These are phyloP conservation scores for Plectosphaerella sp. DNA, from an alignment of 2,329 filamentous ascomycete species.

Conservation along the genomic window DNA sequence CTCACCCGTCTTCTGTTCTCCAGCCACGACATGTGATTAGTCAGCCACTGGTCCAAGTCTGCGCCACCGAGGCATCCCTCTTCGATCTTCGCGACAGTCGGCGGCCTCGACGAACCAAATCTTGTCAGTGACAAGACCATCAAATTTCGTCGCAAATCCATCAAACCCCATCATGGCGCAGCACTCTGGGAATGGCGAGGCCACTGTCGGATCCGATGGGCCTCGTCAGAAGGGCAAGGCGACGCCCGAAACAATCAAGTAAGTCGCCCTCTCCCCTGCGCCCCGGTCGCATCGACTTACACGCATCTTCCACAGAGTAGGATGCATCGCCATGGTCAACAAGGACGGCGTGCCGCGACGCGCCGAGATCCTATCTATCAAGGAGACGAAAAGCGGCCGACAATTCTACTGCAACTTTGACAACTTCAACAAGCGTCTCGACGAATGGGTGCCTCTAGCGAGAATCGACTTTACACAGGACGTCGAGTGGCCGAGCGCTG, in stretches of 20 bases:
- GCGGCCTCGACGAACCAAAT: background rate
- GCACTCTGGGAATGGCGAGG: constrained; percentile 43
- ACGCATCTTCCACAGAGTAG: constrained; percentile 28
- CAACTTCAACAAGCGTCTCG: constrained; percentile 85
- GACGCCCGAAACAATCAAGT: constrained; percentile 79
- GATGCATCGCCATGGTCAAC: constrained; percentile 57
- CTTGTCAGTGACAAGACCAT: constrained; percentile 1
- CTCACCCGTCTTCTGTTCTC: no score
- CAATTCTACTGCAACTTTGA: constrained; percentile 97
- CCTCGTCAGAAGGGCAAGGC: constrained; percentile 72
- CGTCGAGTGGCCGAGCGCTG: constrained; percentile 93
- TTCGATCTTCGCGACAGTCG: no score
- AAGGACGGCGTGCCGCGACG: constrained; percentile 81
- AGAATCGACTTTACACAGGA: constrained; percentile 85
- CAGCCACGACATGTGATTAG: no score
- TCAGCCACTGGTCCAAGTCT: no score
- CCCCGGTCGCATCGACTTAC: background rate
- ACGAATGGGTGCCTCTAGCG: constrained; percentile 82
- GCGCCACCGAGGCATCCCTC: no score
- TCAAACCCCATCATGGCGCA: constrained; percentile 46
- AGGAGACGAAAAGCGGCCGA: constrained; percentile 80
- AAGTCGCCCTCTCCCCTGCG: constrained; percentile 26
- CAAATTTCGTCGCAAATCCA: constrained; percentile 5
- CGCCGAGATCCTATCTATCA: constrained; percentile 94
- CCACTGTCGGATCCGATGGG: constrained; percentile 51